Evolutionary conservation across 2,329 filamentous ascomycete species (phyloP).

Genomic region (Aureobasidium namibiae): DNA sequence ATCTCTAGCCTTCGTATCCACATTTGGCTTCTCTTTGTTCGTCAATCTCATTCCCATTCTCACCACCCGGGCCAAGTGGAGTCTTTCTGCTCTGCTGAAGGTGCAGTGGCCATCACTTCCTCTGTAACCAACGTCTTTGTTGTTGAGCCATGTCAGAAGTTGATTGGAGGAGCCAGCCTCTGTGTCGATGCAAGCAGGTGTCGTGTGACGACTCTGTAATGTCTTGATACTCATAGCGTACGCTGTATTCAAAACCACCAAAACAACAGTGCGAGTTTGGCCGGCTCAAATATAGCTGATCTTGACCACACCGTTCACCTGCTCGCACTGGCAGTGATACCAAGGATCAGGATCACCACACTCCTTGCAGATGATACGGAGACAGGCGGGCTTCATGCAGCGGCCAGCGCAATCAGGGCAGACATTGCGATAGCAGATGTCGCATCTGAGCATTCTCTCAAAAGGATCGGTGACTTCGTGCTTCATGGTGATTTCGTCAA

Average conservation of each 20-base stretch:
- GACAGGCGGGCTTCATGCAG: neutral
- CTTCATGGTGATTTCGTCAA: slow-evolving; percentile 1
- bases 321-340: neutral
- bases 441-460: slow-evolving; percentile 17
- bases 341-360: slow-evolving; percentile 3
- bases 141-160: neutral
- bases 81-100: neutral
- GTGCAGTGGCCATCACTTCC: neutral
- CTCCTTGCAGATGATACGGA: slow-evolving; percentile 3
- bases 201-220: neutral
- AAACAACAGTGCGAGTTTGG: neutral
- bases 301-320: neutral
- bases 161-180: too few species aligned
- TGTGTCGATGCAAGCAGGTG: neutral
- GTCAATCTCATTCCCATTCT: neutral
- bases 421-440: slow-evolving; percentile 15
- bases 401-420: slow-evolving; percentile 17
- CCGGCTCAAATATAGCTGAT: neutral
- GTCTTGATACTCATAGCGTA: neutral
- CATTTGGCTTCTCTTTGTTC: neutral
- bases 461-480: slow-evolving; percentile 17
- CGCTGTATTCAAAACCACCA: neutral
- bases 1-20: too few species aligned
- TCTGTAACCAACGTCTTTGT: too few species aligned
- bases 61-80: neutral